These are phyloP conservation scores for Tilletia caries DNA, from an alignment of 1,284 basidiomycete species.

Conservation along the genomic window DNA sequence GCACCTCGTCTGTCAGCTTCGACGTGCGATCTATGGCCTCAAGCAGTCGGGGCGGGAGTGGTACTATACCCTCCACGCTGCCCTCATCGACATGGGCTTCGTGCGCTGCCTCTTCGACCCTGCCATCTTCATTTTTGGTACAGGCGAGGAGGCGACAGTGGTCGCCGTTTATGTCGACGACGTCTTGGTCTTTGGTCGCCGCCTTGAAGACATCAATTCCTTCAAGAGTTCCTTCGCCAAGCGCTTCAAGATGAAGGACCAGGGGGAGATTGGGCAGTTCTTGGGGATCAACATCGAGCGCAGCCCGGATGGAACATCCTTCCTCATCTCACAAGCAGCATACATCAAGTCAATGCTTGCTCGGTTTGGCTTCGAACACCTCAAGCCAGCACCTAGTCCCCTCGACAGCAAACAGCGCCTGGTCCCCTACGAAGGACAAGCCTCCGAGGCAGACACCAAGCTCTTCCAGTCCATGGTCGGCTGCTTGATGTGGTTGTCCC, in stretches of 20 bases:
- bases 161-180: conserved; percentile 6
- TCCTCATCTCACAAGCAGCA: background rate
- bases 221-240: background rate
- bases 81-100: conserved; percentile 7
- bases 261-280: background rate
- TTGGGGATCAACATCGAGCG: background rate
- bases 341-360: conserved; percentile 1
- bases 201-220: background rate
- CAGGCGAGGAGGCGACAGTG: background rate
- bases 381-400: background rate
- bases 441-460: background rate
- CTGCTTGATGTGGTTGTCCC: background rate
- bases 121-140: background rate
- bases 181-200: background rate
- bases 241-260: conserved; percentile 7
- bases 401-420: background rate
- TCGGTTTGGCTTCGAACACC: background rate
- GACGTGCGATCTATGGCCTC: background rate
- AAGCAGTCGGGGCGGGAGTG: conserved; percentile 1
- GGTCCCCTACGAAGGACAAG: background rate
- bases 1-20: background rate
- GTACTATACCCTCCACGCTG: background rate
- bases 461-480: background rate
- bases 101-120: background rate
- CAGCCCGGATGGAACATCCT: background rate